Conservation (phyloP, 805 yeast species). For the Metschnikowia borealis region DNA sequence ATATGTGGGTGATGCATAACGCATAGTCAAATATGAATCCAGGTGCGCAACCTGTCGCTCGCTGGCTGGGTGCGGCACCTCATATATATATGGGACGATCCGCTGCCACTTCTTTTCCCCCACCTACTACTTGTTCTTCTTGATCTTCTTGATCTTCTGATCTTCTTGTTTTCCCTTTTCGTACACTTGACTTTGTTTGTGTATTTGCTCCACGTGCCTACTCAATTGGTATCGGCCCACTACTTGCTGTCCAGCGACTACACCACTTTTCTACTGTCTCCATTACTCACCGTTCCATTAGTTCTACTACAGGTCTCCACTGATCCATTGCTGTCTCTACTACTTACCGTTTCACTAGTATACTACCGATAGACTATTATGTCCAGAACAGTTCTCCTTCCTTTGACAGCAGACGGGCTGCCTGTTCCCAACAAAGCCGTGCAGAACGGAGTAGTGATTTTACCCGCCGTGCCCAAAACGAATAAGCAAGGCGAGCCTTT, state of each 20-base stretch:
- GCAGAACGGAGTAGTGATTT: constrained; percentile 46
- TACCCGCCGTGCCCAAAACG: constrained; percentile 40
- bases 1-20: not conserved
- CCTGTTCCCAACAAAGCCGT: constrained; percentile 38
- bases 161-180: too few species aligned
- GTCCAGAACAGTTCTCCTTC: constrained; percentile 37
- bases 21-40: not conserved
- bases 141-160: too few species aligned
- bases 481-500: constrained; percentile 35
- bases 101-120: not conserved
- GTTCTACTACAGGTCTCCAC: not conserved
- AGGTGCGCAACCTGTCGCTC: constrained; percentile 2
- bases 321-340: too few species aligned
- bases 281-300: not conserved
- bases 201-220: not conserved
- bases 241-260: too few species aligned
- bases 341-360: too few species aligned
- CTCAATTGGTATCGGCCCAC: not conserved
- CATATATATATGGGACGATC: too few species aligned
- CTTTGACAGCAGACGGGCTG: constrained; percentile 45
- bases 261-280: too few species aligned
- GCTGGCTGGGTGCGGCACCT: not conserved
- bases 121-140: not conserved
- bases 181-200: too few species aligned
- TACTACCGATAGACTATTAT: not conserved